Evolutionary conservation across 805 yeast species (phyloP), one percentile per base, ranked within the genome.

Genomic region (Candida caryicola): DNA sequence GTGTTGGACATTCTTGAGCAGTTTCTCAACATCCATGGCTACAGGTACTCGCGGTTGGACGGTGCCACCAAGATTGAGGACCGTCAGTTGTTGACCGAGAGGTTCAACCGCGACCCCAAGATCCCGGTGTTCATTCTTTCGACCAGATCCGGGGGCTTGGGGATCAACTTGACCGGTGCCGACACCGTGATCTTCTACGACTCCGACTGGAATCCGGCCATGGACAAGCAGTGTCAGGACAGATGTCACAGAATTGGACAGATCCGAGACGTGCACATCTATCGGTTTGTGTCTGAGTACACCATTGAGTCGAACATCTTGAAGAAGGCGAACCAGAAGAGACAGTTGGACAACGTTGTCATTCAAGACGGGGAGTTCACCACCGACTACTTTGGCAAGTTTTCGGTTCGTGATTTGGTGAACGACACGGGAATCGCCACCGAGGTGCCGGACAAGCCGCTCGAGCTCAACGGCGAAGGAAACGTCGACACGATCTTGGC

Each of bases 201-300:
- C 62, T 88, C 96, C 2, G 99, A 91, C 63, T 91, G 99, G 99
- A 93, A 93, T 57, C 99, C 99, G 2, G 95, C 98, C 1, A 93
- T 93, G 97, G 99, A 93, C 60, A 88, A 89, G 57, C 99, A 93
- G 64, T 93, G 99, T 66, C 99, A 93, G 63, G 99, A 93, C 64
- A 81, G 99, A 61, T 93, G 98, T 65, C 99, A 93, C 60, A 83
- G 99, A 71, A 93, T 93, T 59, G 99, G 99, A 5, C 99, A 93
- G 61, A 88, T 95, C 13, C 75, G 99, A 54, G 99, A 93, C 58
- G 99, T 93, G 25, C 99, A 93, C 60, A 93, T 93, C 40, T 93
- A 95, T 67, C 72, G 99, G 44, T 85, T 93, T 62, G 98, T 93
- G 17, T 85, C 95, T 18, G 99, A 93, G 64, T 88, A 78, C 65